Base-by-base conservation (phyloP, 2,329 filamentous ascomycete species). In the Leptographium radiaticola region DNA sequence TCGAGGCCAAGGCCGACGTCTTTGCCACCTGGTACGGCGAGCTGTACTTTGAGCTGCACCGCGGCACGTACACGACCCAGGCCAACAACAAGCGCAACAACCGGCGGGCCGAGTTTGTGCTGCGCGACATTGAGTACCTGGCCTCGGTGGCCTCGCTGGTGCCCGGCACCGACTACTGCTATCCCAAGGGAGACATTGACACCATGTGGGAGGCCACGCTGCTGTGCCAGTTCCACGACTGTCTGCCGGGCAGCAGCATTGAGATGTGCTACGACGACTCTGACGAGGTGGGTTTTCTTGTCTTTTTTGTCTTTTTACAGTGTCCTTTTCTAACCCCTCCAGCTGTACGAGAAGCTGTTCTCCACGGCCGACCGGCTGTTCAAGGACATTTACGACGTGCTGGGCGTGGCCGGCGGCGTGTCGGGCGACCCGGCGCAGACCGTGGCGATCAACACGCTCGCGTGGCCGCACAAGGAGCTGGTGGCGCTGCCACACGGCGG, bases 191-290 rank as follows among this genome's bases (percentile, higher is more conserved):
- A 65, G 82, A 93, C n/a, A 84, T 98, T 53, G 93, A 98, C 64
- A 78, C 85, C 55, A 94, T 98, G 83, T 98, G 93, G 93, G 91
- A 97, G 71, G 77, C 79, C 53, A 85, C 91, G 4, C 75, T 97
- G 30, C 79, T 97, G 31, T 97, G 91, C 60, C 93, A 98, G 64
- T 98, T 98, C 75, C 93, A 98, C 60, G 93, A 98, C 66, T 97
- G 93, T 66, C 75, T 98, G 51, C 93, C 93, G 0, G 93, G 93
- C 54, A 96, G 89, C 65, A 87, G 83, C 38, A 97, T 98, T 62
- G 90, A 94, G 67, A 96, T 97, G 89, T 95, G 89, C 68, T 97
- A 97, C 63, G 88, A 95, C 66, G 93, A 98, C 65, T 95, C 90
- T 4, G 86, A 95, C 65, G 79, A 89, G 70, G 79, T 81, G 67